Percentiles rank a stretch among this genome's conserved stretches.
phyloP scores from a whole-genome alignment of 2,329 filamentous ascomycete species.

The Phaeosphaeriaceae sp. region DNA sequence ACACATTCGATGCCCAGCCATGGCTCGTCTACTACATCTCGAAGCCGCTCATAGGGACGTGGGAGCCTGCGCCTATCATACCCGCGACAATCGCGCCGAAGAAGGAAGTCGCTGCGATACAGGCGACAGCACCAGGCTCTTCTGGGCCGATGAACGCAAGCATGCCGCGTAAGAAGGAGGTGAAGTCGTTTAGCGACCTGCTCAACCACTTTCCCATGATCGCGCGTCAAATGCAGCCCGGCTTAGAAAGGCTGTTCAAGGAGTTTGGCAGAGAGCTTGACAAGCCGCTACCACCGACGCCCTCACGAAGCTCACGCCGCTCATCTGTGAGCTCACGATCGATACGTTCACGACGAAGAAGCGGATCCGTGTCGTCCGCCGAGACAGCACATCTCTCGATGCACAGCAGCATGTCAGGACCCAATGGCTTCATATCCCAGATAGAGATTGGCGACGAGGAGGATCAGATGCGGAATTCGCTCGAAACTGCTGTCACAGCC shows the following conservation, averaged over 20 bases:
- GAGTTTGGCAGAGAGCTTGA: constrained; percentile 89
- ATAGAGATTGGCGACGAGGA: constrained; percentile 86
- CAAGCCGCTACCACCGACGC: constrained; percentile 80
- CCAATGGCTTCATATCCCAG: constrained; percentile 49
- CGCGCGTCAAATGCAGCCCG: constrained; percentile 92
- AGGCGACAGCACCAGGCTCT: constrained; percentile 17
- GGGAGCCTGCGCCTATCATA: constrained; percentile 76
- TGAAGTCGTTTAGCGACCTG: constrained; percentile 88
- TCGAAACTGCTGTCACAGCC: constrained; percentile 90
- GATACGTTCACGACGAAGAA: constrained; percentile 28
- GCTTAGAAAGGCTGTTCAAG: constrained; percentile 85
- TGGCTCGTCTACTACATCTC: constrained; percentile 98
- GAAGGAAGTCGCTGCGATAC: constrained; percentile 18
- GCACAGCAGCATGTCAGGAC: constrained; percentile 47
- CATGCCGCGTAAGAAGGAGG: constrained; percentile 80
- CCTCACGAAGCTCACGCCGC: constrained; percentile 52
- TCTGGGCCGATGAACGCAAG: constrained; percentile 44
- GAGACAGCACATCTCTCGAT: constrained; percentile 46
- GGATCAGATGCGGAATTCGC: constrained; percentile 83
- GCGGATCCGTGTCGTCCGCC: constrained; percentile 45
- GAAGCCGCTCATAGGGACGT: constrained; percentile 81
- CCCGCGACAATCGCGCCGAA: constrained; percentile 61
- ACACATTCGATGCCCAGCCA: constrained; percentile 86
- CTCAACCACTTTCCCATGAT: constrained; percentile 94
- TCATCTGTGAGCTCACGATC: constrained; percentile 39